Evolutionary conservation across 306 rosid genomes (phyloP).

Genomic region (Potentilla sterilis): DNA sequence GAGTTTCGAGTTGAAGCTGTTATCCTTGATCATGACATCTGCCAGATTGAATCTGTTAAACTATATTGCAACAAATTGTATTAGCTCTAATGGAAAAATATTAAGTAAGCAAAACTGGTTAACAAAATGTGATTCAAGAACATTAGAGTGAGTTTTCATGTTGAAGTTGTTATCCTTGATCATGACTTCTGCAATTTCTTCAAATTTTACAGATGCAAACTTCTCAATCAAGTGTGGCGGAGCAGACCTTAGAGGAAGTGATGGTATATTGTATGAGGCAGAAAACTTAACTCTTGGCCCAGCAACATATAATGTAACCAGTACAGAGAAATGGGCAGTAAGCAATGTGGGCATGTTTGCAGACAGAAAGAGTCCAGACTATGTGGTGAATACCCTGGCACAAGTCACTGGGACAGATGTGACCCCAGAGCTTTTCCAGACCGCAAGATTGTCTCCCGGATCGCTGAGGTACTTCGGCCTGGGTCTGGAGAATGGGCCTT

Average conservation of each 20-base stretch:
- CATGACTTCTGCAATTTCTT: too few species aligned
- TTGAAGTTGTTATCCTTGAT: too few species aligned
- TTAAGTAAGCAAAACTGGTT: too few species aligned
- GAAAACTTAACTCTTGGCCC: conserved; percentile 15
- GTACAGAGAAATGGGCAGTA: conserved; percentile 24
- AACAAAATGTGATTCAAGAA: too few species aligned
- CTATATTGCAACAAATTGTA: too few species aligned
- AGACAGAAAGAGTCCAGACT: not conserved
- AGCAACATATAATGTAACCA: conserved; percentile 3
- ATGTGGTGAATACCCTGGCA: not conserved
- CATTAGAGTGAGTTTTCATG: too few species aligned
- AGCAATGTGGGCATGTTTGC: conserved; percentile 23
- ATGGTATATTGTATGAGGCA: conserved; percentile 20
- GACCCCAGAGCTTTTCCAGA: conserved; percentile 22
- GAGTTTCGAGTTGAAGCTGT: too few species aligned
- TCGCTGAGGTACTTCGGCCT: conserved; percentile 46
- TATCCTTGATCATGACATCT: too few species aligned
- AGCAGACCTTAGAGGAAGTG: not conserved
- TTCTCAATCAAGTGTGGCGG: conserved; percentile 34
- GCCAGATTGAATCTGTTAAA: too few species aligned
- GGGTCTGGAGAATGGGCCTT: conserved; percentile 50
- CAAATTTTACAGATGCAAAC: conserved; percentile 20
- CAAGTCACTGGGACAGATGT: conserved; percentile 16
- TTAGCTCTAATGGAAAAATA: too few species aligned
- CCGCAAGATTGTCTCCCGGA: conserved; percentile 25